phyloP scores from a whole-genome alignment of 2,329 filamentous ascomycete species.

The Fusarium sp. region DNA sequence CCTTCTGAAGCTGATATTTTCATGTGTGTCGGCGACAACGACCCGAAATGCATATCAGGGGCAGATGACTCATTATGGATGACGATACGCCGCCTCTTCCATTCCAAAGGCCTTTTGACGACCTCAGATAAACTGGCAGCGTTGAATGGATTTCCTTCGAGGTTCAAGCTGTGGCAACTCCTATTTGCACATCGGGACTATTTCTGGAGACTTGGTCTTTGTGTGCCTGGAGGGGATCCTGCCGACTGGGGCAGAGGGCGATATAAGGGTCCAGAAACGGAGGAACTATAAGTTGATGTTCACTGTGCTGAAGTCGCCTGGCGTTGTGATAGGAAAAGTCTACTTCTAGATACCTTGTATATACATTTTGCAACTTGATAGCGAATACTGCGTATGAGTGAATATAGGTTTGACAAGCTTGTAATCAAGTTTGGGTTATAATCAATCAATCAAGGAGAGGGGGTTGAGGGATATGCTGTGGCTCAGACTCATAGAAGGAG shows the following conservation, averaged over 20 bases:
- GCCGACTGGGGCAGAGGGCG: constrained; percentile 70
- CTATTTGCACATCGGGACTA: constrained; percentile 97
- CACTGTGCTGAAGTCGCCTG: not conserved
- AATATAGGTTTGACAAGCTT: not conserved
- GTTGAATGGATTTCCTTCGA: constrained; percentile 63
- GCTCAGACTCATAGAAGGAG: not conserved
- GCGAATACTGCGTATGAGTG: not conserved
- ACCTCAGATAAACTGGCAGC: constrained; percentile 31
- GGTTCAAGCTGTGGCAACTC: constrained; percentile 87
- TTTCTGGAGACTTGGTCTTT: constrained; percentile 92
- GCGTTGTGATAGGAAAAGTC: constrained; percentile 11
- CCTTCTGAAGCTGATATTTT: constrained; percentile 76
- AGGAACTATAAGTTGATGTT: constrained; percentile 50
- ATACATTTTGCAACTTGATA: not conserved
- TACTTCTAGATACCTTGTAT: constrained; percentile 1
- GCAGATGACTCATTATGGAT: constrained; percentile 55
- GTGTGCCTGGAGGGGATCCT: constrained; percentile 82
- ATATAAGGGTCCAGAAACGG: constrained; percentile 53
- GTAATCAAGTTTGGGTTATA: too few species aligned
- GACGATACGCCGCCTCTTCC: constrained; percentile 41
- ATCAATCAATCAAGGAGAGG: not conserved
- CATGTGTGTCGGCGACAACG: constrained; percentile 77
- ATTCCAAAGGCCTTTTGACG: constrained; percentile 38
- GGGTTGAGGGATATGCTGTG: not conserved
- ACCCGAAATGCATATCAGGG: constrained; percentile 77